Evolutionary conservation across 305 asterid genomes (phyloP).

Genomic region (Fraxinus baroniana): DNA sequence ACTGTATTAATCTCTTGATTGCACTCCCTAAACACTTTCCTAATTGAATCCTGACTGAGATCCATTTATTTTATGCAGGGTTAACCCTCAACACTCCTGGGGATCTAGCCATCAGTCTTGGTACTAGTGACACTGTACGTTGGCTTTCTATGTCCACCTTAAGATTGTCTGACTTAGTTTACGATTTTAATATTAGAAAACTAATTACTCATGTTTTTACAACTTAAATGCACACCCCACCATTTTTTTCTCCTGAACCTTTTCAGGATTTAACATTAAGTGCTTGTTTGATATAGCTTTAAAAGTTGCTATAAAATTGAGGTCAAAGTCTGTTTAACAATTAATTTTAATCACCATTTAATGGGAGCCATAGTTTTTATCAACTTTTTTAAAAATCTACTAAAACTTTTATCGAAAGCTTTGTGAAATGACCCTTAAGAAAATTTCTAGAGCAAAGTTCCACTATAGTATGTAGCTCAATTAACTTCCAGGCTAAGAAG

Average conservation of each 20-base stretch:
- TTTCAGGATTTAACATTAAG: background rate
- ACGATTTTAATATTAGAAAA: background rate
- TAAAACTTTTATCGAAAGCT: background rate
- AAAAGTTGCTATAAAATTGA: background rate
- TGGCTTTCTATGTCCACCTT: background rate
- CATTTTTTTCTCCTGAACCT: background rate
- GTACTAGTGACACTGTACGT: constrained; percentile 88
- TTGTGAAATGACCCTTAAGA: background rate
- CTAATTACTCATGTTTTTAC: background rate
- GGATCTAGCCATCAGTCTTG: constrained; percentile 84
- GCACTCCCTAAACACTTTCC: background rate
- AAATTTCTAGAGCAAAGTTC: background rate
- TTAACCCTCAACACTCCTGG: constrained; percentile 73
- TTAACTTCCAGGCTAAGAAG: background rate
- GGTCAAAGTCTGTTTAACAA: background rate
- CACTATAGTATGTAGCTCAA: background rate
- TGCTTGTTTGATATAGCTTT: background rate
- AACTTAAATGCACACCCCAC: background rate
- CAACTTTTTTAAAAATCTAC: background rate
- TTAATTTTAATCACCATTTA: background rate
- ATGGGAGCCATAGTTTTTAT: background rate
- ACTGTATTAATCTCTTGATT: background rate
- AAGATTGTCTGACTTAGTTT: background rate
- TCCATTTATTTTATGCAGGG: constrained; percentile 39
- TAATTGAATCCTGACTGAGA: constrained; percentile 10